Evolutionary conservation across 2,329 filamentous ascomycete species (phyloP).

Genomic region (Cucurbitaria berberidis): DNA sequence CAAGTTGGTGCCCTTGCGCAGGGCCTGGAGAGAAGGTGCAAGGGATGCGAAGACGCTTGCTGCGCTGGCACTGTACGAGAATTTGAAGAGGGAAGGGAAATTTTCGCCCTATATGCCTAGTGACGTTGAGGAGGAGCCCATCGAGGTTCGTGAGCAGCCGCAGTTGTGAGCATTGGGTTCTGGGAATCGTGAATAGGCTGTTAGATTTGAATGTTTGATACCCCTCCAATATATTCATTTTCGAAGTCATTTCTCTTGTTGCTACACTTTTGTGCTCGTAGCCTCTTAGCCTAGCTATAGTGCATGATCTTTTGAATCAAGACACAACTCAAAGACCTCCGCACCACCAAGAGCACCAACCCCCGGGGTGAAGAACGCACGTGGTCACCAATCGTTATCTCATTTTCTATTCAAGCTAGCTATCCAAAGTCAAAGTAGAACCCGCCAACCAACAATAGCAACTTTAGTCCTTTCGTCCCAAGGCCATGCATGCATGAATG

Average conservation of each 20-base stretch:
- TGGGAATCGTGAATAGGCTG: not conserved
- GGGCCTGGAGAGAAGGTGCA: slow-evolving; percentile 61
- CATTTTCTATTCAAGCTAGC: not conserved
- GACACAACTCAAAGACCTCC: too few species aligned
- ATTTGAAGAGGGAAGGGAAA: slow-evolving; percentile 56
- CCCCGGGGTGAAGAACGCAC: not conserved
- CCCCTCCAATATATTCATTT: too few species aligned
- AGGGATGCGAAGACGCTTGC: slow-evolving; percentile 64
- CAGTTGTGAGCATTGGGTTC: not conserved
- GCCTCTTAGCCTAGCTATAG: too few species aligned
- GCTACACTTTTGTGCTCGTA: too few species aligned
- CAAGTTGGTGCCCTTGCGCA: slow-evolving; percentile 58
- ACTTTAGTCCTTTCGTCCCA: not conserved
- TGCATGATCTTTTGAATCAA: too few species aligned
- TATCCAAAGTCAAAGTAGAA: not conserved
- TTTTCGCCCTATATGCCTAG: slow-evolving; percentile 36
- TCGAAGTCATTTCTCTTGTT: too few species aligned
- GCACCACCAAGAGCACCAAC: too few species aligned
- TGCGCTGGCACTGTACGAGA: slow-evolving; percentile 62
- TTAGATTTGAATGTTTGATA: not conserved
- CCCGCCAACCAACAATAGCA: not conserved
- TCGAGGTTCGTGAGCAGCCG: not conserved
- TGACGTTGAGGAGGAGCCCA: slow-evolving; percentile 17
- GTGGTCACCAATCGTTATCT: not conserved
- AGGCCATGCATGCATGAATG: not conserved